Base-by-base conservation (phyloP, 441 rosid species). In the Gossypium gossypioides region DNA sequence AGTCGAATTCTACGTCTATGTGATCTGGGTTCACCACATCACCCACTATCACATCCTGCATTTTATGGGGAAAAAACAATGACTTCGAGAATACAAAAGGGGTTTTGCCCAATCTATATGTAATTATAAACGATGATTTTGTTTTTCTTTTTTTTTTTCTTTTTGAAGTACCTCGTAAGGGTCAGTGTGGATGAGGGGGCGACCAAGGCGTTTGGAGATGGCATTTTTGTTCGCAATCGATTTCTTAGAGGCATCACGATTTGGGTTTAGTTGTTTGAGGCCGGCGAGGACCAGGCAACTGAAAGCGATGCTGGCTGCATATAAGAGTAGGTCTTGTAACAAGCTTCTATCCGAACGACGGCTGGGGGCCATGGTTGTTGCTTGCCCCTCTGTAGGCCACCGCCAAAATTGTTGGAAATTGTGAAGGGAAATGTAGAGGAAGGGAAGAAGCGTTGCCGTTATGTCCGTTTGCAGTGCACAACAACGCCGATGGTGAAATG, bases 11-110 rank as follows among this genome's bases (percentile, higher is more conserved):
- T 50, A 91, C 98, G 62, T 89, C 92, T 40, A 93, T 91, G 54
- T 85, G 86, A 56, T 89, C 92, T 12, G 98, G 98, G 72, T 93
- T 93, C 37, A 91, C 86, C 37, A 93, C 97, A 69, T 93, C 98
- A 73, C 93, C 89, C 2, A 94, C 93, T 63, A 93, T 89, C 24
- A 93, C 90, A 82, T 93, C 98, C 98, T 93, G 83, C 57, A 40
- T 63, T 62, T 40, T 19, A 21, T 16, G 74, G 8, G 15, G 21
- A 21, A 19, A 18, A n/a, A 54, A 18, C 3, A 51, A 69, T 22
- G 19, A 57, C 16, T 57, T 57, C 2, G 22, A 70, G 13, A 2
- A 1, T 68, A 40, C 19, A 34, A 37, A 3, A 4, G 44, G 44
- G 19, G 4, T 8, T 16, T 34, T 32, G 12, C 7, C 32, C 25